Conservation (phyloP, 139 green algal genomes). For the Coelastrella sp. region DNA sequence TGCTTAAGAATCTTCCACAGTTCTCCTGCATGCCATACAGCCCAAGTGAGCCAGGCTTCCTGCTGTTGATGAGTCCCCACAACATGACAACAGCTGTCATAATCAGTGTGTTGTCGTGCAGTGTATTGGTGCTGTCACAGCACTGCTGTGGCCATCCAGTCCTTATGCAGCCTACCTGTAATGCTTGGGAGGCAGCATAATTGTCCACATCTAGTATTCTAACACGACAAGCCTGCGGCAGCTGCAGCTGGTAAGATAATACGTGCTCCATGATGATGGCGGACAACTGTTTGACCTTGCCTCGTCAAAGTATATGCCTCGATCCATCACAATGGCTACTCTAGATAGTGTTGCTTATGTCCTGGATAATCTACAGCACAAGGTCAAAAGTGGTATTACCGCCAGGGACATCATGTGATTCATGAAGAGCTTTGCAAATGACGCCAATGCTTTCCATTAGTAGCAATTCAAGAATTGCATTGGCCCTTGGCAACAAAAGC, state of each 20-base stretch:
- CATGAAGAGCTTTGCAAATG: too few relatives aligned
- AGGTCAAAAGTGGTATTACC: too few relatives aligned
- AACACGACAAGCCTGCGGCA: constrained; percentile 61
- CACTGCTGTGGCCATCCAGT: background rate
- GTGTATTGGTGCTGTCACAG: too few relatives aligned
- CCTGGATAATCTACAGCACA: too few relatives aligned
- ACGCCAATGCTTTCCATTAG: too few relatives aligned
- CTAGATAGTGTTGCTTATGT: background rate
- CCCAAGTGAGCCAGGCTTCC: too few relatives aligned
- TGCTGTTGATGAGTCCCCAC: too few relatives aligned
- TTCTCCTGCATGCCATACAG: constrained; percentile 58
- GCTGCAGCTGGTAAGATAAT: background rate
- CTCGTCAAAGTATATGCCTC: constrained; percentile 70
- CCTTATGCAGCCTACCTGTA: constrained; percentile 54
- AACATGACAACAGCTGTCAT: too few relatives aligned
- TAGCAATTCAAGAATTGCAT: background rate
- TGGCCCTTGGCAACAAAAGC: background rate
- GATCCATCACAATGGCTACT: constrained; percentile 23
- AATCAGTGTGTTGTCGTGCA: too few relatives aligned
- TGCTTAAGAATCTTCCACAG: constrained; percentile 64
- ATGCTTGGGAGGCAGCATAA: constrained; percentile 55
- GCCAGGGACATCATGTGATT: too few relatives aligned
- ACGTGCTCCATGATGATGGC: background rate
- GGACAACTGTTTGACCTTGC: constrained; percentile 35
- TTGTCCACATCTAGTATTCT: constrained; percentile 70